Conservation (phyloP, 345 rosid species). For the Eucalyptus marginata region DNA sequence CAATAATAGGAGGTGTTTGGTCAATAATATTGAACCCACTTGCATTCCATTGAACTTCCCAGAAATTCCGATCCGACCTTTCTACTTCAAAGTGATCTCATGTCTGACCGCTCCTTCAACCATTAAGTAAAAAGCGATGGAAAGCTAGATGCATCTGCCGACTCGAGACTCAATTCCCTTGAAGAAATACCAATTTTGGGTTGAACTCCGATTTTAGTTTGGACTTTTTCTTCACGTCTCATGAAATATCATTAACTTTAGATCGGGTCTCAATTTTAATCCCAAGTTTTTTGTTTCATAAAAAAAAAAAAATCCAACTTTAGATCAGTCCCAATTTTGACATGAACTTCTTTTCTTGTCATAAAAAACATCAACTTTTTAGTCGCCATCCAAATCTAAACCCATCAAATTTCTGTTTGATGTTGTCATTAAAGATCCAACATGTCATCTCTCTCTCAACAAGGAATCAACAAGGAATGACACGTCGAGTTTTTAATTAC, state of each 20-base stretch:
- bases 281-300: accelerated
- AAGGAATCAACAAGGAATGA: no score
- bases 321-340: neutral
- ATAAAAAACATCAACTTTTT: neutral
- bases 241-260: neutral
- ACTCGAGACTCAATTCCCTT: neutral
- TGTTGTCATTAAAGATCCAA: neutral
- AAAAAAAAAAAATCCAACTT: neutral
- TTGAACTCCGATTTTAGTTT: neutral
- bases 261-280: neutral
- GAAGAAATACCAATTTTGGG: neutral
- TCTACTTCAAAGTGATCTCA: neutral
- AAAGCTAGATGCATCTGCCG: neutral
- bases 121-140: neutral
- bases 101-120: neutral
- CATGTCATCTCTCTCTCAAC: neutral
- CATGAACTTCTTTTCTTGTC: neutral
- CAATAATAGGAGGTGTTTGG: neutral
- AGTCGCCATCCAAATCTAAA: neutral
- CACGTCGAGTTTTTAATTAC: neutral
- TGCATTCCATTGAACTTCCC: neutral
- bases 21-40: neutral
- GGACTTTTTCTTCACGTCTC: neutral
- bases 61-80: neutral
- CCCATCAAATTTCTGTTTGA: neutral